Evolutionary conservation across 352 stramenopile genomes (phyloP).

Genomic region (Pythium sp.): DNA sequence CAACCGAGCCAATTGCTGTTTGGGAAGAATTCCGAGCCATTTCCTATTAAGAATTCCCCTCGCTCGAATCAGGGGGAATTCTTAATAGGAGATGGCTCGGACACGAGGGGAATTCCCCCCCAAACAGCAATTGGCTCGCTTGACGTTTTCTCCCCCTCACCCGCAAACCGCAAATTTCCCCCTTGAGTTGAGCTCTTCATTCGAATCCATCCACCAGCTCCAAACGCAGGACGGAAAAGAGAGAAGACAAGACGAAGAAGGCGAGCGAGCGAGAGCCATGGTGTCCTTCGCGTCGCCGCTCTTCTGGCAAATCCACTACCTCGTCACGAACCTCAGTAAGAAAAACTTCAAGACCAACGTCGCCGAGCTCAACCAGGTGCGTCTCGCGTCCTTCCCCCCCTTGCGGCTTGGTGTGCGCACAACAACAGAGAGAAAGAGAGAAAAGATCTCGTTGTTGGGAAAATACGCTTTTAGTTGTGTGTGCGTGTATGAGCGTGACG

Average conservation of each 20-base stretch:
- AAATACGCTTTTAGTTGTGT: background rate
- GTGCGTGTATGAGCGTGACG: background rate
- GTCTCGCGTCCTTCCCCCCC: constrained; percentile 16
- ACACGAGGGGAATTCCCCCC: too few relatives aligned
- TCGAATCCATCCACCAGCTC: constrained; percentile 5
- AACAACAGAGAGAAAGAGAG: background rate
- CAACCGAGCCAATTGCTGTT: constrained; percentile 14
- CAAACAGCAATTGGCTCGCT: constrained; percentile 21
- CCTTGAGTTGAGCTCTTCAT: constrained; percentile 8
- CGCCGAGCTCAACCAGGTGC: constrained; percentile 90
- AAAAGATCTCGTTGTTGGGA: constrained; percentile 7
- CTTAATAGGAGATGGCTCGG: too few relatives aligned
- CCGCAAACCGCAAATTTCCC: constrained; percentile 1
- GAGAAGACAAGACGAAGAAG: constrained; percentile 22
- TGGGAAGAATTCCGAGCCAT: too few relatives aligned
- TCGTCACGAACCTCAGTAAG: constrained; percentile 92
- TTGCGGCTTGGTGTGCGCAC: constrained; percentile 18
- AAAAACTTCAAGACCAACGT: constrained; percentile 94
- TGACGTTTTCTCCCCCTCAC: constrained; percentile 5
- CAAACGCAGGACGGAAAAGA: constrained; percentile 2
- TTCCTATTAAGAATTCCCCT: too few relatives aligned
- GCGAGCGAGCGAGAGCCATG: constrained; percentile 34
- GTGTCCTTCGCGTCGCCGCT: constrained; percentile 90
- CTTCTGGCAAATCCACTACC: constrained; percentile 93
- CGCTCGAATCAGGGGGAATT: too few relatives aligned